Conservation (phyloP, 2,329 filamentous ascomycete species). For the Alternaria gansuensis region DNA sequence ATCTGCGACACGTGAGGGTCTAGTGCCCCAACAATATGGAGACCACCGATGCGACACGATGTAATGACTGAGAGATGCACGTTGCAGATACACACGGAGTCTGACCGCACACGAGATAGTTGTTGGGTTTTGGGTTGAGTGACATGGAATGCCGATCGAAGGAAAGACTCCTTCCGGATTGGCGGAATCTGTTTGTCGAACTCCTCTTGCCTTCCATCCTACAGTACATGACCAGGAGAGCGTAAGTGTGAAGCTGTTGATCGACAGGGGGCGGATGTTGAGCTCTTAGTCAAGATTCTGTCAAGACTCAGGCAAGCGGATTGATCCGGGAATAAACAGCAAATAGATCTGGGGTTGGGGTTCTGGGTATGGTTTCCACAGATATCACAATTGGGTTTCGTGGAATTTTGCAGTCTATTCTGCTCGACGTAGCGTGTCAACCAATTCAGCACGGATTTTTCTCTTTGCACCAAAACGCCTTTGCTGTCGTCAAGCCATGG, state of each 20-base stretch:
- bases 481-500: constrained; percentile 37
- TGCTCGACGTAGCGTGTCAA: constrained; percentile 34
- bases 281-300: background rate
- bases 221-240: background rate
- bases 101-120: background rate
- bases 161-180: background rate
- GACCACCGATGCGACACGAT: background rate
- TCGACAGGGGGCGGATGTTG: background rate
- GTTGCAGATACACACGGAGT: background rate
- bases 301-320: background rate
- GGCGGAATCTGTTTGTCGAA: background rate
- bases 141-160: background rate
- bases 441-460: constrained; percentile 36
- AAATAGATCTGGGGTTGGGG: background rate
- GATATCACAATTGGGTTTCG: constrained; percentile 9
- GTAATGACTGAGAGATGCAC: constrained; percentile 1
- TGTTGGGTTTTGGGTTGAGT: background rate
- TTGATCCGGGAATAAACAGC: background rate
- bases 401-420: constrained; percentile 31
- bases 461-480: constrained; percentile 37
- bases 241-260: background rate
- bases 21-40: background rate
- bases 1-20: background rate
- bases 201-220: background rate
- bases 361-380: background rate